Percentiles rank a stretch among this genome's conserved stretches.
phyloP scores from a whole-genome alignment of 1,284 basidiomycete genomes.

The Moesziomyces globuligerus region DNA sequence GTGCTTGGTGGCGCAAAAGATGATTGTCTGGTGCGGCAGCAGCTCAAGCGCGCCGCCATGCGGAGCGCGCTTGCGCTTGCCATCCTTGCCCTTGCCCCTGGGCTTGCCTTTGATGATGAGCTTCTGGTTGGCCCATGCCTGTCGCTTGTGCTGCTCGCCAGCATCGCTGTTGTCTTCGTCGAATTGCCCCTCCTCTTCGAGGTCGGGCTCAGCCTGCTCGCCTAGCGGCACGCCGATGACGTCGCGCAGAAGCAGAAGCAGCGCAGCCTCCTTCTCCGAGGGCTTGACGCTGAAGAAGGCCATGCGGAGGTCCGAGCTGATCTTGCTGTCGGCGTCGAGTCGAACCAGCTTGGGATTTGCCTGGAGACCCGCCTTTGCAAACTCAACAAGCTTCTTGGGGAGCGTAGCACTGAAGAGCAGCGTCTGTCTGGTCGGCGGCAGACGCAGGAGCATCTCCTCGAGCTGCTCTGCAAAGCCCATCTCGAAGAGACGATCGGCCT shows the following conservation, averaged over 20 bases:
- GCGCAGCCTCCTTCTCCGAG: conserved; percentile 91
- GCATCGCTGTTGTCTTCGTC: conserved; percentile 64
- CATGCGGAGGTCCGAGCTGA: conserved; percentile 91
- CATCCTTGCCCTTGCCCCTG: conserved; percentile 24
- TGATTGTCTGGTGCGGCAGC: conserved; percentile 87
- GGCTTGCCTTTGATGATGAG: conserved; percentile 40
- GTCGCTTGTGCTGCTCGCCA: conserved; percentile 31
- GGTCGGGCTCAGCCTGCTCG: conserved; percentile 37
- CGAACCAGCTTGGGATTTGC: conserved; percentile 93
- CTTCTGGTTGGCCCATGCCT: conserved; percentile 22
- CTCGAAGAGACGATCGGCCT: conserved; percentile 96
- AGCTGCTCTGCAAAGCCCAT: conserved; percentile 95
- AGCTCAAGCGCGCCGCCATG: conserved; percentile 67
- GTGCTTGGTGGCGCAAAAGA: conserved; percentile 98
- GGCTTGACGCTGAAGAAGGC: conserved; percentile 93
- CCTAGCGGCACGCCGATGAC: conserved; percentile 82
- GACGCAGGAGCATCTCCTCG: conserved; percentile 86
- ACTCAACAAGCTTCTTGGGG: conserved; percentile 94
- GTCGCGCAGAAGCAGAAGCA: conserved; percentile 84
- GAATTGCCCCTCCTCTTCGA: conserved; percentile 45
- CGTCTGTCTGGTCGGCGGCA: conserved; percentile 87
- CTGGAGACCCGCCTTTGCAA: conserved; percentile 89
- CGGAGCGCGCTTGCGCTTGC: conserved; percentile 70
- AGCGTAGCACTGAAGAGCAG: conserved; percentile 95
- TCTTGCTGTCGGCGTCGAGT: conserved; percentile 93